Base-by-base conservation (phyloP, 2,329 filamentous ascomycete genomes). In the Coniochaeta sp. region DNA sequence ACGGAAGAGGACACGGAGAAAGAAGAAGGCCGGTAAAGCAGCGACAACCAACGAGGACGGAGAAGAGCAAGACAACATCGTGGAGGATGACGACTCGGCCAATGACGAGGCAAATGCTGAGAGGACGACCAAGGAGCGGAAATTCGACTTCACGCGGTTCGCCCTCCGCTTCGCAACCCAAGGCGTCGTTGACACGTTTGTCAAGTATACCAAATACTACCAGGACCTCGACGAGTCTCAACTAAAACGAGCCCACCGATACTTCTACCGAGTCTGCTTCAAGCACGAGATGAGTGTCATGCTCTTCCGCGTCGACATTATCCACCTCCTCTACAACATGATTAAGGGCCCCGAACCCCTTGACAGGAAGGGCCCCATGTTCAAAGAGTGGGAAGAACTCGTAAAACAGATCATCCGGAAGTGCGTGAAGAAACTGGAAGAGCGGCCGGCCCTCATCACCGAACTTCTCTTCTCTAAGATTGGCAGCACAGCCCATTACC, bases 391-490 rank as follows among this genome's bases (percentile, higher is more conserved):
- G 90, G 87, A 95, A 62, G 89, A 95, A 60, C 76, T 99, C 31
- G 81, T 89, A 4, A 87, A 85, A 65, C 91, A 96, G 61, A 78
- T 97, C 33, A 79, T 96, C 57, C 84, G 86, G 58, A 86, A 85
- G 62, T 86, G 92, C 57, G 78, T 89, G 51, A 91, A 87, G 63
- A 95, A 94, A 69, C 78, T 97, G 1, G 81, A 94, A 55, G 84
- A 96, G 58, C 81, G 91, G 40, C 91, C 91, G 0, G 89, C 92
- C 56, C 74, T 96, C 35, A 79, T 95, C 48, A 86, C 95, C 1
- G 94, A 99, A 69, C 82, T 99, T 77, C 76, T 99, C 13, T 99
- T 99, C 68, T 95, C 89, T 67, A 99, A 99, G 68, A 87, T 91
- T 52, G 85, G 84, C 49, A 80, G 81, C 45, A 96, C 89, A 0